These are phyloP conservation scores for Aciculoconidium aculeatum DNA, from an alignment of 805 yeast genomes.

Conservation along the genomic window DNA sequence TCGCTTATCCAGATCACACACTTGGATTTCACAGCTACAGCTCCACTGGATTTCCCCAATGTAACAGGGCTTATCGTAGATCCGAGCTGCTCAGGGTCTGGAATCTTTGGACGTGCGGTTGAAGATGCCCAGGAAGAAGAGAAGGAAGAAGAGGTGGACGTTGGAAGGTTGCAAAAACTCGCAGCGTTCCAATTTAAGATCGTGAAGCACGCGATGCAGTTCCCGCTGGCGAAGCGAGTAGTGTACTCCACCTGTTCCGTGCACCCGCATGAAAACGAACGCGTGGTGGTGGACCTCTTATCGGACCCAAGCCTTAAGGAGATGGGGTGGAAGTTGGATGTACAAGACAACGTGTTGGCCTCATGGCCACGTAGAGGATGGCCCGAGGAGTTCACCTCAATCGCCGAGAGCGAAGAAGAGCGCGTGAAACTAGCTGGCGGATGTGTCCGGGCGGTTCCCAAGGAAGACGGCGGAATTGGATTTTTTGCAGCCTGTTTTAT, in stretches of 20 bases:
- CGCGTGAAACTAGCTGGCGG: slow-evolving; percentile 59
- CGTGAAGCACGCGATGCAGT: slow-evolving; percentile 79
- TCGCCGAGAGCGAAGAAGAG: slow-evolving; percentile 40
- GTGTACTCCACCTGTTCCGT: slow-evolving; percentile 96
- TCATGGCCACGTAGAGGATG: slow-evolving; percentile 84
- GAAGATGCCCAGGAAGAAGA: slow-evolving; percentile 46
- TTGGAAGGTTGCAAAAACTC: slow-evolving; percentile 63
- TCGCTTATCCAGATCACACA: slow-evolving; percentile 43
- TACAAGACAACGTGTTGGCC: slow-evolving; percentile 64
- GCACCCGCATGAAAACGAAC: slow-evolving; percentile 90
- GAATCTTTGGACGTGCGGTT: slow-evolving; percentile 85
- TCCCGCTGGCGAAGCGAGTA: slow-evolving; percentile 70
- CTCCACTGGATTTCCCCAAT: slow-evolving; percentile 52
- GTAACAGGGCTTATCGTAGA: slow-evolving; percentile 85
- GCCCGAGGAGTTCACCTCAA: slow-evolving; percentile 54
- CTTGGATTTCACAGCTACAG: slow-evolving; percentile 60
- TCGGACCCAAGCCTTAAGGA: slow-evolving; percentile 56
- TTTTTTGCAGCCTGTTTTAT: slow-evolving; percentile 94
- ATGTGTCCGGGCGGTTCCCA: slow-evolving; percentile 80
- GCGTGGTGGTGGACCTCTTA: slow-evolving; percentile 77
- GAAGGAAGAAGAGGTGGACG: slow-evolving; percentile 43
- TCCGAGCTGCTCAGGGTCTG: slow-evolving; percentile 97
- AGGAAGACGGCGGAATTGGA: slow-evolving; percentile 96
- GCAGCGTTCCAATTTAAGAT: slow-evolving; percentile 85
- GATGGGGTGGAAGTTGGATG: slow-evolving; percentile 70